Evolutionary conservation across 148 eudicot genomes (phyloP).

Genomic region (Oxyria digyna): DNA sequence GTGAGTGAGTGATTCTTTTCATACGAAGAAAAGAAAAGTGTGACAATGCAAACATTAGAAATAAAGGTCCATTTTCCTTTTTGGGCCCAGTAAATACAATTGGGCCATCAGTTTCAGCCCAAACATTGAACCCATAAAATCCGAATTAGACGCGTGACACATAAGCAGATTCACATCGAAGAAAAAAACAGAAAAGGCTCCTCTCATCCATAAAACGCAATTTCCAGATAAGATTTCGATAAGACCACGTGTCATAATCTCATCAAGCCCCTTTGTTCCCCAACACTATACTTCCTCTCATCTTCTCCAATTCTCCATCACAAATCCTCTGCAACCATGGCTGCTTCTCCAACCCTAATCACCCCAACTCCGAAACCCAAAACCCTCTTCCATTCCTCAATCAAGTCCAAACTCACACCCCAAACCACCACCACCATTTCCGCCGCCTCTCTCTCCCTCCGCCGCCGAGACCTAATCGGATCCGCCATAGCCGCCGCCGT

Average conservation of each 20-base stretch:
- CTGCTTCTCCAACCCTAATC: conserved; percentile 57
- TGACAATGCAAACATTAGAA: neutral
- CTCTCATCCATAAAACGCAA: conserved; percentile 39
- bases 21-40: neutral
- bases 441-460: conserved; percentile 13
- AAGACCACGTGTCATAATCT: conserved; percentile 47
- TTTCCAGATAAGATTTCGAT: conserved; percentile 60
- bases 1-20: neutral
- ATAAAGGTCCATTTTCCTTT: neutral
- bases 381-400: conserved; percentile 13
- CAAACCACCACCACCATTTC: conserved; percentile 12
- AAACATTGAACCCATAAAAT: neutral
- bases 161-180: neutral
- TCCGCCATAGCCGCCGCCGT: conserved; percentile 13
- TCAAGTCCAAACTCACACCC: conserved; percentile 21
- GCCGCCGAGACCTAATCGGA: conserved; percentile 31
- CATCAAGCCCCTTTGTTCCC: conserved; percentile 9
- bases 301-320: neutral
- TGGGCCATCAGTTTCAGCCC: neutral
- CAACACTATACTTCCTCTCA: conserved; percentile 1
- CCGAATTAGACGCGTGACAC: neutral
- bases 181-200: neutral
- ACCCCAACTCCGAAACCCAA: conserved; percentile 43
- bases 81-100: neutral
- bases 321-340: conserved; percentile 26